A percentile compares a stretch with the other conserved stretches of the same genome.
These are phyloP conservation scores for Jaapia argillacea DNA, from an alignment of 768 basidiomycete species.

Conservation along the genomic window DNA sequence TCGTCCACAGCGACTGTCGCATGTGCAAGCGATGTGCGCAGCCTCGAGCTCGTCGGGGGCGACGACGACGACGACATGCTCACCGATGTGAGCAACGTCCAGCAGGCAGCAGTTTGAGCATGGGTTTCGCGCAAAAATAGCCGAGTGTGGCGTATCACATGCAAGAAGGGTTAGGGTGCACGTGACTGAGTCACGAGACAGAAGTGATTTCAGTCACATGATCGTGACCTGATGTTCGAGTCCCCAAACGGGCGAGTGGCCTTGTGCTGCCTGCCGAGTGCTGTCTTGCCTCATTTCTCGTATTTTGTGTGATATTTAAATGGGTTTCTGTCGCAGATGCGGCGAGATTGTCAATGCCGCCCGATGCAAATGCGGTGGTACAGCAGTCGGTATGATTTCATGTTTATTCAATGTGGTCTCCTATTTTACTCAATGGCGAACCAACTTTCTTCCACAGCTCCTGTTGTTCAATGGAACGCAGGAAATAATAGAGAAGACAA, in stretches of 20 bases:
- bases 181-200: too few species aligned
- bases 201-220: too few species aligned
- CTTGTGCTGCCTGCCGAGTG: too few species aligned
- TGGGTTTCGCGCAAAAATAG: too few species aligned
- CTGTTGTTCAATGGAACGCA: slow-evolving; percentile 59
- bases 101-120: too few species aligned
- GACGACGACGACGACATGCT: background rate
- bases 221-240: too few species aligned
- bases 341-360: slow-evolving; percentile 68
- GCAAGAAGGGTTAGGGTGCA: too few species aligned
- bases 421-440: slow-evolving; percentile 3
- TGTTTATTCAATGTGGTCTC: too few species aligned
- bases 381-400: slow-evolving; percentile 71
- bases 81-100: background rate
- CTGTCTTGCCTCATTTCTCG: too few species aligned
- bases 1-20: background rate
- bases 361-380: slow-evolving; percentile 76
- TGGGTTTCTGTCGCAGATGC: slow-evolving; percentile 83
- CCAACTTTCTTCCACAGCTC: slow-evolving; percentile 32
- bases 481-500: slow-evolving; percentile 26
- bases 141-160: too few species aligned
- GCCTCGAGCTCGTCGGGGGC: background rate
- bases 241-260: too few species aligned
- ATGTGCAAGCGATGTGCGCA: background rate
- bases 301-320: too few species aligned